These are phyloP conservation scores for Phoenix roebelenii DNA, from an alignment of 176 grass and related monocot species.

Conservation along the genomic window DNA sequence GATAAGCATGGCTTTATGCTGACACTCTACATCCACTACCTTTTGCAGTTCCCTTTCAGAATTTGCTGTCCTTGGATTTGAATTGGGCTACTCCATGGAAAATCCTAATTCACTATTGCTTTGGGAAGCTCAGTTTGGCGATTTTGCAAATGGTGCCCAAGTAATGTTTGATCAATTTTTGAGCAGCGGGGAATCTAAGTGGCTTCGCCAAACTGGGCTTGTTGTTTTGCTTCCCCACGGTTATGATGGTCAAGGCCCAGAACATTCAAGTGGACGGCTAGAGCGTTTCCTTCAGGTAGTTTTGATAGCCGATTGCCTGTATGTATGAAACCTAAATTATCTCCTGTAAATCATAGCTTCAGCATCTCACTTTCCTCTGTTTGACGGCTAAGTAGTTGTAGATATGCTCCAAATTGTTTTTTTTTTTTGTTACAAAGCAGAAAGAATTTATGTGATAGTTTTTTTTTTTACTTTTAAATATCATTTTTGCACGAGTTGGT, in stretches of 20 bases:
- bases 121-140: conserved; percentile 97
- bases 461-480: too few species aligned
- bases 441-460: too few species aligned
- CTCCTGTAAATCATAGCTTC: background rate
- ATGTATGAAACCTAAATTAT: background rate
- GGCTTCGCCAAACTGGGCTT: conserved; percentile 83
- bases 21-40: background rate
- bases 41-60: conserved; percentile 88
- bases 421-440: too few species aligned
- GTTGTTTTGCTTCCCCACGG: conserved; percentile 83
- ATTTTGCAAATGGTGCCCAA: conserved; percentile 90
- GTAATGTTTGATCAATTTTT: conserved; percentile 98
- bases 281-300: conserved; percentile 96
- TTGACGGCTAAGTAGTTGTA: too few species aligned
- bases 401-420: too few species aligned
- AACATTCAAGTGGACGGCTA: conserved; percentile 83
- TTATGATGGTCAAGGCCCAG: conserved; percentile 93
- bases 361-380: too few species aligned
- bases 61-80: conserved; percentile 96
- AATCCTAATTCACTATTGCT: conserved; percentile 91
- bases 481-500: too few species aligned
- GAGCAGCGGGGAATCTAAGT: conserved; percentile 94
- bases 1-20: background rate
- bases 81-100: conserved; percentile 97
- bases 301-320: background rate